Conservation (phyloP, 2,329 filamentous ascomycete genomes). For the Cordyceps militaris region DNA sequence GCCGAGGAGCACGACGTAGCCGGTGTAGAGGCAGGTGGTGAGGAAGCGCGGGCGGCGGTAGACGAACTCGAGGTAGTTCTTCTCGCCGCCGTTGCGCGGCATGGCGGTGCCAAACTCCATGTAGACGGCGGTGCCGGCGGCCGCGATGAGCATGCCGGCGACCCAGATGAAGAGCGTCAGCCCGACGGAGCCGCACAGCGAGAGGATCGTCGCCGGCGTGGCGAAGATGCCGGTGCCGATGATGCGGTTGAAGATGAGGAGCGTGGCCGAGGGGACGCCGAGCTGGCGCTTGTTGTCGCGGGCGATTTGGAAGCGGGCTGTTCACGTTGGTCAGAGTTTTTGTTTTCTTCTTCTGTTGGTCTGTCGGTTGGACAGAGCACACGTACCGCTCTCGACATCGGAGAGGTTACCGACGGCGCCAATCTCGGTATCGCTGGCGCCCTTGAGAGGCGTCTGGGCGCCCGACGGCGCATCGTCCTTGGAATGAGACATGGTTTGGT, state of each 20-base stretch:
- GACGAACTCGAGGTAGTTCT: slow-evolving; percentile 61
- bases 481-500: neutral
- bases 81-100: slow-evolving; percentile 58
- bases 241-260: slow-evolving; percentile 59
- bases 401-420: neutral
- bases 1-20: slow-evolving; percentile 56
- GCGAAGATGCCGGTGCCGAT: slow-evolving; percentile 63
- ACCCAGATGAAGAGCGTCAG: slow-evolving; percentile 58
- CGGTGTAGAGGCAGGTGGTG: slow-evolving; percentile 51
- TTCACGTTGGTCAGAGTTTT: neutral
- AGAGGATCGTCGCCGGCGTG: slow-evolving; percentile 51
- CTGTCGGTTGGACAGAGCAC: neutral
- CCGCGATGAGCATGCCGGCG: slow-evolving; percentile 53
- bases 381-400: slow-evolving; percentile 16
- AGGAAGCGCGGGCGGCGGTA: slow-evolving; percentile 55
- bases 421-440: neutral
- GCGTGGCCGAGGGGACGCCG: slow-evolving; percentile 46
- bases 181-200: slow-evolving; percentile 53
- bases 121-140: slow-evolving; percentile 56
- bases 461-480: slow-evolving; percentile 9
- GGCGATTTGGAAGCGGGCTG: slow-evolving; percentile 30
- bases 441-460: slow-evolving; percentile 8
- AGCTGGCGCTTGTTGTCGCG: slow-evolving; percentile 48
- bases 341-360: neutral
- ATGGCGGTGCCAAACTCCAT: slow-evolving; percentile 60